Base-by-base conservation (phyloP, 345 rosid species). In the Melaleuca alternifolia region DNA sequence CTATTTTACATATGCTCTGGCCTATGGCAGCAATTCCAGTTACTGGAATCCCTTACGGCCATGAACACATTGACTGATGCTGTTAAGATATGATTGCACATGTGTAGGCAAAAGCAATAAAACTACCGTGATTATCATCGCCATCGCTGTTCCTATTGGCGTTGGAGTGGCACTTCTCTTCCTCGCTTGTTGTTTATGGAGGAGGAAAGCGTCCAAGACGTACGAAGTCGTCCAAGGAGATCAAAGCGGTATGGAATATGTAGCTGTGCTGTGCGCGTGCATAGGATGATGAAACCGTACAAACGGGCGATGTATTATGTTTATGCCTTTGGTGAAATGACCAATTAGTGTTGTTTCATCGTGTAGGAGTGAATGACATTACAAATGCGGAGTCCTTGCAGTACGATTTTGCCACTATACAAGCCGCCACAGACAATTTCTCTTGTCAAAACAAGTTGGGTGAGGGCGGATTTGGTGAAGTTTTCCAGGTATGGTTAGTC, bases 351-450 rank as follows among this genome's bases (percentile, higher is more conserved):
- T 26, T 57, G 30, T 57, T 11, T 26, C 0, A 1, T 57, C 30
- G 0, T 57, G 0, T 57, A 57, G 65, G 65, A 2, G 30, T 2
- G 1, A 57, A 2, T 11, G 16, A 11, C 1, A 57, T 57, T 57
- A 0, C 65, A 57, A 57, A 11, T 0, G 65, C 7, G 30, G 7
- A 26, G 2, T 26, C 65, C 30, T 57, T 57, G 65, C 65, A 26
- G 33, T 57, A 57, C 10, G 65, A 85, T 21, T 83, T 90, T 2
- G 57, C 46, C 65, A 56, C 88, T 21, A 75, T 93, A 44, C 88
- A 84, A 75, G 50, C 41, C 15, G 92, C 93, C 7, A 93, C 95
- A 52, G 6, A 88, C 61, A n/a, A 90, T 62, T 57, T 57, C 65
- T 57, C 65, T 26, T 15, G 11, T 5, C 16, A 57, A 57, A 57